Base-by-base conservation (phyloP, 2,329 filamentous ascomycete species). In the Ramularia collo-cygni region DNA sequence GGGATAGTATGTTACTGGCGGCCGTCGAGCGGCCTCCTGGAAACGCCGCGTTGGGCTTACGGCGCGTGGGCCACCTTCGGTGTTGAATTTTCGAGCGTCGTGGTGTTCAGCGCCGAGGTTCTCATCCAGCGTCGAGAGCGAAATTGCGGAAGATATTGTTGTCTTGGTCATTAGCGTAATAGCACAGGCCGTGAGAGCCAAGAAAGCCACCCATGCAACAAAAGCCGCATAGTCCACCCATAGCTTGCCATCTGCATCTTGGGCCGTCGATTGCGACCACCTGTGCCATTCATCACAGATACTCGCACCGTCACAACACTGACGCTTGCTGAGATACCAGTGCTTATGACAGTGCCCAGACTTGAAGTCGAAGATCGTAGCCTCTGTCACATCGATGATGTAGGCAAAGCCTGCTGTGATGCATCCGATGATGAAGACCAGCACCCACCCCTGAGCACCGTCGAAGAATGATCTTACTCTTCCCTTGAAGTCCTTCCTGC, bases 121-220 rank as follows among this genome's bases (percentile, higher is more conserved):
- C 63, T 96, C 92, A 61, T 96, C 92, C 13, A 96, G 70, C 0
- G 90, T 96, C 1, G 85, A 78, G 43, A 96, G 76, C 1, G 83
- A 85, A 51, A 94, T 83, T 1, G 86, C 81, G 1, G 89, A 95
- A 1, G 90, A 89, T 1, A 96, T 86, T 5, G 92, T 82, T 0
- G 90, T 96, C 65, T 93, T 94, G n/a, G 92, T 95, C 19, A 79
- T 80, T 31, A 96, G 67, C 0, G 90, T 93, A 43, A 96, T 67
- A 35, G 83, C 68, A 57, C 89, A 96, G 2, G 89, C 80, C 4
- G 81, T 59, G 44, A 77, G 65, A 3, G 92, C 74, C 18, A 96
- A 74, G 2, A 72, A 38, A 9, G 95, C 67, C 13, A 86, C 86
- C 53, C 79, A 77, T 27, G 77, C 48, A 37, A 94, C 72, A 59